A percentile compares a stretch with the other conserved stretches of the same genome.
These are phyloP conservation scores for Claviceps spartinae DNA, from an alignment of 2,329 filamentous ascomycete species.

Conservation along the genomic window DNA sequence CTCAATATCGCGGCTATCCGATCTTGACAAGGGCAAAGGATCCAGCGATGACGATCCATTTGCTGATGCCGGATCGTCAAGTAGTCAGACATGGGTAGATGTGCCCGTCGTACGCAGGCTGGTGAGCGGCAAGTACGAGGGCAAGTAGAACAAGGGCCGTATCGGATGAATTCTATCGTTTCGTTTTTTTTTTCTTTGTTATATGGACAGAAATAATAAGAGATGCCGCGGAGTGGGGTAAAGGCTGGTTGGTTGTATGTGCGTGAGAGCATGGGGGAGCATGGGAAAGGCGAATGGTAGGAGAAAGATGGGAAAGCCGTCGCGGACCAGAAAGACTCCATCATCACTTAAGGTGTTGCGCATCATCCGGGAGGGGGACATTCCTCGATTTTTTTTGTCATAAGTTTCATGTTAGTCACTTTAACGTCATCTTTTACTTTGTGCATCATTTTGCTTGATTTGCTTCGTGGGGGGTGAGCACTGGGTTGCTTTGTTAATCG, in stretches of 20 bases:
- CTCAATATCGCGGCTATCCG: slow-evolving; percentile 42
- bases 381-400: background rate
- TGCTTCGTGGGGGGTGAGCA: too few relatives aligned
- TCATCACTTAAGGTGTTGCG: background rate
- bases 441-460: too few relatives aligned
- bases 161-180: too few relatives aligned
- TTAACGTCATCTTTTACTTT: too few relatives aligned
- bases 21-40: slow-evolving; percentile 39
- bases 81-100: slow-evolving; percentile 44
- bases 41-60: slow-evolving; percentile 50
- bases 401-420: background rate
- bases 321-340: background rate
- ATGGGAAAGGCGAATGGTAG: background rate
- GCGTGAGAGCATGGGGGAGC: background rate
- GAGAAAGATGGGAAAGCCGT: background rate
- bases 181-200: background rate
- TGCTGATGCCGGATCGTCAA: slow-evolving; percentile 32
- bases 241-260: background rate
- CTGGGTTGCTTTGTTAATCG: too few relatives aligned
- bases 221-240: background rate
- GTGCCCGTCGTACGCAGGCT: slow-evolving; percentile 55
- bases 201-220: background rate
- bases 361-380: background rate
- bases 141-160: slow-evolving; percentile 15
- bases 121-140: slow-evolving; percentile 63